These are phyloP conservation scores for Beauveria pseudobassiana DNA, from an alignment of 2,329 filamentous ascomycete genomes.

Conservation along the genomic window DNA sequence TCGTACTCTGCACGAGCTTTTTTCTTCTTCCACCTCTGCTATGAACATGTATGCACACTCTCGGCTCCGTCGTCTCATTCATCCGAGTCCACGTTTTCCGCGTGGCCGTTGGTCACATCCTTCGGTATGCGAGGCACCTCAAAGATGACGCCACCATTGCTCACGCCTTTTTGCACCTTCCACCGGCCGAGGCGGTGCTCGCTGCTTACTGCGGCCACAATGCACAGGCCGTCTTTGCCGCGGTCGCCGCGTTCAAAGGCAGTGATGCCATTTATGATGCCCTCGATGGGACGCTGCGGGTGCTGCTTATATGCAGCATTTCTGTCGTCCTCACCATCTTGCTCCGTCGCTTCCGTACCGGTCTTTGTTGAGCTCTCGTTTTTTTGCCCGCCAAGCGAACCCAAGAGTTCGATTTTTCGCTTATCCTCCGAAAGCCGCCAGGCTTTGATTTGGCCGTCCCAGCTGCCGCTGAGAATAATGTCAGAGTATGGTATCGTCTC, in stretches of 20 bases:
- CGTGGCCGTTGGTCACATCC: background rate
- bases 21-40: background rate
- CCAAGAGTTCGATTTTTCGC: conserved; percentile 64
- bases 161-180: conserved; percentile 56
- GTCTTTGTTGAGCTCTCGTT: background rate
- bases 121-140: conserved; percentile 55
- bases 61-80: conserved; percentile 15
- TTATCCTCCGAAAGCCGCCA: conserved; percentile 85
- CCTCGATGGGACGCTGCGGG: conserved; percentile 42
- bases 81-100: conserved; percentile 27
- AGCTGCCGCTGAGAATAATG: conserved; percentile 83
- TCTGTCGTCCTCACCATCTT: conserved; percentile 21
- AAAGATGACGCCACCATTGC: conserved; percentile 82
- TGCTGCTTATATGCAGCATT: conserved; percentile 18
- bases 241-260: conserved; percentile 78
- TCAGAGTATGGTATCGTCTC: conserved; percentile 84
- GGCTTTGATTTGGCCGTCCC: conserved; percentile 76
- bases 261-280: conserved; percentile 81
- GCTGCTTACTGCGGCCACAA: conserved; percentile 80
- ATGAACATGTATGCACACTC: background rate
- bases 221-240: conserved; percentile 68
- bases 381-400: conserved; percentile 47
- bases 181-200: conserved; percentile 82
- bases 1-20: too few species aligned
- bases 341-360: background rate